Percentiles rank a stretch among this genome's conserved stretches.
Evolutionary conservation across 345 rosid genomes (phyloP).

Genomic region (Microcos paniculata): DNA sequence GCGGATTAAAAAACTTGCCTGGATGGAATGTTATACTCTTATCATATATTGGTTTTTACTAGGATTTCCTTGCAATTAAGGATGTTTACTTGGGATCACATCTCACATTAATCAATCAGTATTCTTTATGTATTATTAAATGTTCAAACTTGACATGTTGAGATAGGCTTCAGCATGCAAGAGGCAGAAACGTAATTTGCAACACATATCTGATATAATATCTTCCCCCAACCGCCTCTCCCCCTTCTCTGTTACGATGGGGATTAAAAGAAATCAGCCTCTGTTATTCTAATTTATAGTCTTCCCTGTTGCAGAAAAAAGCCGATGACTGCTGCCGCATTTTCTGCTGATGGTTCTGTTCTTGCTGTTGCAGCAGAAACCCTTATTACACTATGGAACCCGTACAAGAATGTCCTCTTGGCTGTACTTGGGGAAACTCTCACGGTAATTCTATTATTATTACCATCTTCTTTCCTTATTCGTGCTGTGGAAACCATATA

Average conservation of each 20-base stretch:
- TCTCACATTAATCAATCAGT: not conserved
- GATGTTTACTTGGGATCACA: not conserved
- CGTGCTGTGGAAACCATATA: not conserved
- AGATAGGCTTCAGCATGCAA: not conserved
- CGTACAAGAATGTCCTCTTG: conserved; percentile 70
- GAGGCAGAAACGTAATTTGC: not conserved
- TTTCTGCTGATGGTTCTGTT: conserved; percentile 94
- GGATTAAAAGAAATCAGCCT: not conserved
- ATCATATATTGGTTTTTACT: not conserved
- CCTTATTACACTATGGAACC: conserved; percentile 88
- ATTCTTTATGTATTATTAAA: not conserved
- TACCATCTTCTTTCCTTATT: not conserved
- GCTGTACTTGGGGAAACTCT: conserved; percentile 73
- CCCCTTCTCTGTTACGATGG: not conserved
- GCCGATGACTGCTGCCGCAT: conserved; percentile 91
- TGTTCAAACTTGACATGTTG: not conserved
- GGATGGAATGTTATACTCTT: not conserved
- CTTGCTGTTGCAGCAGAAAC: conserved; percentile 96
- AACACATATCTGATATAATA: not conserved
- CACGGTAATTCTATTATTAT: conserved; percentile 40
- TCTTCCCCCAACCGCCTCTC: too few relatives aligned
- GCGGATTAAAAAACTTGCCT: not conserved
- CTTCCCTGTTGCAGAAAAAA: conserved; percentile 53
- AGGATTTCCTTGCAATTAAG: not conserved
- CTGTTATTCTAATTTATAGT: conserved; percentile 16